phyloP scores from a whole-genome alignment of 306 rosid species.

The Castanea sativa region DNA sequence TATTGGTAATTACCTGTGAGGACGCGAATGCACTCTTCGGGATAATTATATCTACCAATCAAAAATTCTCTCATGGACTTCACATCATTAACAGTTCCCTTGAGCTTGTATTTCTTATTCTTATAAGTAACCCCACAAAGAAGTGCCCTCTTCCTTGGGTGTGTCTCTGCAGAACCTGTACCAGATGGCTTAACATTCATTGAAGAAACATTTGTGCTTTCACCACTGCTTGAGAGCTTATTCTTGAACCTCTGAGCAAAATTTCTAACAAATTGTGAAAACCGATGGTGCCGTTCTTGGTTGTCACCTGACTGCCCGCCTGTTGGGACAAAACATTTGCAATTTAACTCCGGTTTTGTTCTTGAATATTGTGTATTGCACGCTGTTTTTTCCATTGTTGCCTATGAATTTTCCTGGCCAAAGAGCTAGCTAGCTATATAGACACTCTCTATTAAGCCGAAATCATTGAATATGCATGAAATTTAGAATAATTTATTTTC shows the following conservation, averaged over 20 bases:
- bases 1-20: constrained; percentile 57
- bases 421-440: neutral
- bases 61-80: constrained; percentile 52
- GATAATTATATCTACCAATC: constrained; percentile 35
- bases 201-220: neutral
- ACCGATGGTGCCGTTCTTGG: neutral
- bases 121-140: constrained; percentile 74
- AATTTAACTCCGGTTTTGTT: no score
- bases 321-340: neutral
- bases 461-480: neutral
- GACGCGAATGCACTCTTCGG: constrained; percentile 43
- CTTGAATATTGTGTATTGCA: neutral
- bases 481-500: neutral
- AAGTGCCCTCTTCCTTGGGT: constrained; percentile 61
- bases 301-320: neutral
- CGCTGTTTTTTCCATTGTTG: neutral
- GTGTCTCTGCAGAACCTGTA: neutral
- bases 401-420: neutral
- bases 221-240: neutral
- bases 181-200: neutral
- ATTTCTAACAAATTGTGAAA: neutral
- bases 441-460: neutral
- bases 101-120: constrained; percentile 44
- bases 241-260: neutral
- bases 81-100: constrained; percentile 67